Evolutionary conservation across 148 eudicot species (phyloP).

Genomic region (Nepenthes gracilis): DNA sequence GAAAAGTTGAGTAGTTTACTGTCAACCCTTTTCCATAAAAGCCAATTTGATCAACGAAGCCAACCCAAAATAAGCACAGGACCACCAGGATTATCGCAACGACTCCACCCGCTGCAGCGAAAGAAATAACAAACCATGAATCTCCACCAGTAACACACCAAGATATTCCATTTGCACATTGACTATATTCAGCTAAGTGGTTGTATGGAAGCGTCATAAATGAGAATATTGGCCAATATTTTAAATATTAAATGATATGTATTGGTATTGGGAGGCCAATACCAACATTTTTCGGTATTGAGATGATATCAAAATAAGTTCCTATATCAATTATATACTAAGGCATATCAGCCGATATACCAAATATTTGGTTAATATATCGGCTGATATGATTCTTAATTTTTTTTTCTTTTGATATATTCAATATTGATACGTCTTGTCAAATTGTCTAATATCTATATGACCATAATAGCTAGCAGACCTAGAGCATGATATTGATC

Average conservation of each 20-base stretch:
- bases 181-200: background rate
- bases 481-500: background rate
- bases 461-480: background rate
- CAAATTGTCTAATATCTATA: too few relatives aligned
- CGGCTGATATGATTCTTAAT: too few relatives aligned
- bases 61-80: slow-evolving; percentile 70
- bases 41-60: slow-evolving; percentile 67
- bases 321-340: too few relatives aligned
- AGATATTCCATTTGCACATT: background rate
- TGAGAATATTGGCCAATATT: too few relatives aligned
- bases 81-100: slow-evolving; percentile 74
- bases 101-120: slow-evolving; percentile 87
- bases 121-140: slow-evolving; percentile 4
- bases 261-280: too few relatives aligned
- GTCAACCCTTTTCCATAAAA: slow-evolving; percentile 37
- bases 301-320: too few relatives aligned
- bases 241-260: too few relatives aligned
- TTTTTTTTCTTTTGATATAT: too few relatives aligned
- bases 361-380: too few relatives aligned
- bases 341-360: too few relatives aligned
- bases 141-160: background rate
- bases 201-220: background rate
- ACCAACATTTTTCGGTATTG: too few relatives aligned
- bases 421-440: too few relatives aligned
- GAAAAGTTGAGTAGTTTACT: slow-evolving; percentile 59